These are phyloP conservation scores for Fistulinella prunicolor DNA, from an alignment of 768 basidiomycete species.

Conservation along the genomic window DNA sequence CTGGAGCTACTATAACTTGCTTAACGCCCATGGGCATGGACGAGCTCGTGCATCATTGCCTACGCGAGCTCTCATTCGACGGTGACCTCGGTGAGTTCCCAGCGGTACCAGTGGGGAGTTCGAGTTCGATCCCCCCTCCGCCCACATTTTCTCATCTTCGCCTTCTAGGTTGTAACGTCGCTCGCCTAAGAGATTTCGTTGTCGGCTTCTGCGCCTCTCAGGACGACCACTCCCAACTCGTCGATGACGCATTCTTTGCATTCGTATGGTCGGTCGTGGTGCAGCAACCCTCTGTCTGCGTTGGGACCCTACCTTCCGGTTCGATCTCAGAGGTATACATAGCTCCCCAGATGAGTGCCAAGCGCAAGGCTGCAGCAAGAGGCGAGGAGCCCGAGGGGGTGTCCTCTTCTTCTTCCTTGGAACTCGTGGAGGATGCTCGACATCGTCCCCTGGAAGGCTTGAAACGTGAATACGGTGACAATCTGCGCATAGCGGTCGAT, in stretches of 20 bases:
- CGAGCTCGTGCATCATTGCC: constrained; percentile 78
- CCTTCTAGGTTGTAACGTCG: constrained; percentile 64
- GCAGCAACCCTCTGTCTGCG: constrained; percentile 67
- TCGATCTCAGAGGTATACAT: constrained; percentile 68
- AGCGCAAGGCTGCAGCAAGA: constrained; percentile 59
- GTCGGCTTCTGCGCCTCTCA: constrained; percentile 55
- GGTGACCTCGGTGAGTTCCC: constrained; percentile 77
- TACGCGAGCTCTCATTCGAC: constrained; percentile 86
- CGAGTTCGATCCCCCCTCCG: constrained; percentile 39
- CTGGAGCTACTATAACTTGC: too few species aligned
- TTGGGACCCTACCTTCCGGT: constrained; percentile 67
- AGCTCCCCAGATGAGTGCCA: constrained; percentile 70
- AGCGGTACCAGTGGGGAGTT: constrained; percentile 34
- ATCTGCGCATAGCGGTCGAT: constrained; percentile 71
- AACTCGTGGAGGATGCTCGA: constrained; percentile 54
- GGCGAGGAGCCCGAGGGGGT: constrained; percentile 47
- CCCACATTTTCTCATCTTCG: constrained; percentile 17
- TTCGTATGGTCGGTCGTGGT: constrained; percentile 83
- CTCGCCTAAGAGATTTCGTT: constrained; percentile 71
- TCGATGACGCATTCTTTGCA: constrained; percentile 73
- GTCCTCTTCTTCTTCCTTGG: constrained; percentile 44
- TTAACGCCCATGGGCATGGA: too few species aligned
- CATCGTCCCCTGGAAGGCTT: constrained; percentile 56
- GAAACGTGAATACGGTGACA: constrained; percentile 53
- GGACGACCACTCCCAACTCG: constrained; percentile 44